phyloP scores from a whole-genome alignment of 495 filamentous ascomycete genomes.

The Oidiodendron maius region DNA sequence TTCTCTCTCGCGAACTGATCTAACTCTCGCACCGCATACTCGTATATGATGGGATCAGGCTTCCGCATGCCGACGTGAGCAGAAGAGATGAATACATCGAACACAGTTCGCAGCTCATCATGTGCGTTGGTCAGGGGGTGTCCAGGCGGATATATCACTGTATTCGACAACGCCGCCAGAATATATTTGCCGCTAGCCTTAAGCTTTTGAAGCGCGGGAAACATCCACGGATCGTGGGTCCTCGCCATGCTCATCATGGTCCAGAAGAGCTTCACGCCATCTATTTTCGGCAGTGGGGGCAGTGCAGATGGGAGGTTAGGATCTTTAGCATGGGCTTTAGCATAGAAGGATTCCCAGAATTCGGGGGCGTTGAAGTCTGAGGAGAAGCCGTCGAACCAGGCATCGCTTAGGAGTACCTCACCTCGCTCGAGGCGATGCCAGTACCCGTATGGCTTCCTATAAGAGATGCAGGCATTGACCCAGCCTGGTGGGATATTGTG shows the following conservation, averaged over 20 bases:
- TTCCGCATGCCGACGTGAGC: constrained; percentile 88
- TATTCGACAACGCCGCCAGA: constrained; percentile 83
- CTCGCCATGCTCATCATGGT: constrained; percentile 80
- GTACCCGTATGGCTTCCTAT: constrained; percentile 68
- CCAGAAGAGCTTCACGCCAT: constrained; percentile 80
- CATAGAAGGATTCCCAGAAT: constrained; percentile 52
- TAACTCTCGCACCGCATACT: constrained; percentile 60
- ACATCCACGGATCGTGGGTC: constrained; percentile 77
- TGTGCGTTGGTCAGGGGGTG: constrained; percentile 47
- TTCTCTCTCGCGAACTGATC: constrained; percentile 49
- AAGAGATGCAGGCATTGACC: constrained; percentile 84
- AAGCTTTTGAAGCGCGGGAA: constrained; percentile 70
- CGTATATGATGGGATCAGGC: constrained; percentile 77
- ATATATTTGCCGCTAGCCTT: constrained; percentile 58
- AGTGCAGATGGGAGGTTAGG: constrained; percentile 22
- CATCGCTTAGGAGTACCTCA: constrained; percentile 60
- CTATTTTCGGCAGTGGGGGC: constrained; percentile 65
- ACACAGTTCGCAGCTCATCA: constrained; percentile 50
- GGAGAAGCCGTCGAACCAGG: constrained; percentile 75
- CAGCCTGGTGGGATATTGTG: constrained; percentile 76
- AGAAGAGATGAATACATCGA: constrained; percentile 78
- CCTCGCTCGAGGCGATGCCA: constrained; percentile 84
- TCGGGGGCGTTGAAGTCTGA: constrained; percentile 58
- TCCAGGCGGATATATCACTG: constrained; percentile 68
- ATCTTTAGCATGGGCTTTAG: background rate